phyloP scores from a whole-genome alignment of 805 yeast species.

The Kodamaea laetipori region DNA sequence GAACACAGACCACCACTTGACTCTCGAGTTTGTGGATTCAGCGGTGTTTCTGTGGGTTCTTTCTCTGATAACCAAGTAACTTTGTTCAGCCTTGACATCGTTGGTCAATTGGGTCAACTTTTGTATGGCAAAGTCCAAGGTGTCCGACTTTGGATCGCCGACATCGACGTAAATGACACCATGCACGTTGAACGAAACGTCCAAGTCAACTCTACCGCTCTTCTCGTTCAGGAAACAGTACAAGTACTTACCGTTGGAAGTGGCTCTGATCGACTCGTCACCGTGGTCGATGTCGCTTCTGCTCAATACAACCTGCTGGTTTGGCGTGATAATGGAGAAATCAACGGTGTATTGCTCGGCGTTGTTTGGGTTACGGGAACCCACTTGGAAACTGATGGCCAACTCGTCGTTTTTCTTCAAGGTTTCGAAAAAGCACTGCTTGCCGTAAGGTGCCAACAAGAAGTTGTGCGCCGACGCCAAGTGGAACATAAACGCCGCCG shows the following conservation, averaged over 20 bases:
- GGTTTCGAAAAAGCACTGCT: constrained; percentile 84
- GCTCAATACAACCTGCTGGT: constrained; percentile 51
- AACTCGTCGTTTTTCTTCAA: constrained; percentile 83
- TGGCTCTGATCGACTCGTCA: constrained; percentile 68
- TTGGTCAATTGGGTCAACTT: constrained; percentile 72
- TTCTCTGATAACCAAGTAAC: constrained; percentile 92
- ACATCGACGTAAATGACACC: constrained; percentile 87
- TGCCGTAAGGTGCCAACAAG: constrained; percentile 77
- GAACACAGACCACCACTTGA: constrained; percentile 96
- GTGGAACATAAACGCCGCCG: constrained; percentile 8
- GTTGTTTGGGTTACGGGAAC: constrained; percentile 78
- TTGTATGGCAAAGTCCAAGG: constrained; percentile 82
- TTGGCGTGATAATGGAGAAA: constrained; percentile 50
- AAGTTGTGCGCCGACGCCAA: constrained; percentile 68
- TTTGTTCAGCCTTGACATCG: constrained; percentile 89
- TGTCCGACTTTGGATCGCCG: constrained; percentile 71
- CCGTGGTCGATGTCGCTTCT: constrained; percentile 73
- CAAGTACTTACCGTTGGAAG: constrained; percentile 68
- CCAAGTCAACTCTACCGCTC: constrained; percentile 71
- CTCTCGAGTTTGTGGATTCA: constrained; percentile 94
- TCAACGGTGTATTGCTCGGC: constrained; percentile 67
- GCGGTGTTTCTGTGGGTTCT: constrained; percentile 98
- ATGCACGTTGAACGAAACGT: constrained; percentile 92
- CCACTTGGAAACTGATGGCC: constrained; percentile 89
- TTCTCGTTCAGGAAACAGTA: constrained; percentile 93